Base-by-base conservation (phyloP, 1,139 yeast species). In the Geotrichum candidum region DNA sequence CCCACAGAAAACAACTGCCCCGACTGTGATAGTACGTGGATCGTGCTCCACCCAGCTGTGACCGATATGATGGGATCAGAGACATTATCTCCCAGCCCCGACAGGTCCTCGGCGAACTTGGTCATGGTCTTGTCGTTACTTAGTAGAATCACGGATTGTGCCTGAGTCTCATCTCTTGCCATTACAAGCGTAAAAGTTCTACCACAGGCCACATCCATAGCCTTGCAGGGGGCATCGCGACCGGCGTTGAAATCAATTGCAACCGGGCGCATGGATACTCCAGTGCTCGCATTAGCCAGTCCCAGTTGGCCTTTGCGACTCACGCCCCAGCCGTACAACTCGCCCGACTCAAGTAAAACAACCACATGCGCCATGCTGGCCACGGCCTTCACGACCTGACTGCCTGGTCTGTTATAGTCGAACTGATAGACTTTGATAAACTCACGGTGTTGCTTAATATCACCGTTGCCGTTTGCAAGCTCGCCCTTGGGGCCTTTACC, bases 21-120 rank as follows among this genome's bases (percentile, higher is more conserved):
- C 1, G 67, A 57, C 0, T 29, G 18, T 13, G 64, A 63, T 31
- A 77, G 66, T 2, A 82, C 66, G 74, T 88, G 96, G 0, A 86
- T 66, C 0, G 96, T 87, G 0, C 96, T 83, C 98, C 98, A 92
- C 87, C 94, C 92, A 6, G 86, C 70, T 54, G 76, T 74, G 50
- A 84, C 67, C 18, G 58, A 56, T 50, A 15, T 51, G 25, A 50
- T 35, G 13, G 27, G 31, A 3, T 22, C 58, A 29, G 29, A 2
- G 60, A 65, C 11, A 65, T 57, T 48, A 58, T 45, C 1, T 22
- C n/a, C 7, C 18, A 54, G 33, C 45, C 9, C 31, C 23, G 23
- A 29, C 15, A 56, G n/a, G 33, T 33, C 52, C 23, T 50, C 13
- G 7, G 46, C 23, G 23, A 35, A 7, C 23, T 29, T 29, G 4